Evolutionary conservation across 2,329 filamentous ascomycete species (phyloP), one percentile per base, ranked within the genome.

Genomic region (Aureobasidium vineae): DNA sequence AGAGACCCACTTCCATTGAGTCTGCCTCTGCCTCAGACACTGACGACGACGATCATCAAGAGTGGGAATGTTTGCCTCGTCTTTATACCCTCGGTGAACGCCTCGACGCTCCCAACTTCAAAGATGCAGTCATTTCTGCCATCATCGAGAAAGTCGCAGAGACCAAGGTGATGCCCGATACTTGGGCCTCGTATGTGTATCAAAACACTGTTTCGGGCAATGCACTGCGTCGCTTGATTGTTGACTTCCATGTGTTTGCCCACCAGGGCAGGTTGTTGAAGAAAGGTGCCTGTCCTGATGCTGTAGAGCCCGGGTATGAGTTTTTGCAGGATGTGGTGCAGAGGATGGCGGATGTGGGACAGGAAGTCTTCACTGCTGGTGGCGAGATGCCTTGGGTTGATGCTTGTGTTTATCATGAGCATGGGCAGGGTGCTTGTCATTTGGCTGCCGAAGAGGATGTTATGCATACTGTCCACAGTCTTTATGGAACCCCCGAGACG

Each of bases 71-170:
- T 5, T 26, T 68, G 21, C 45, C 50, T 28, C 33, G 50, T 7
- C 54, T 61, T 8, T 71, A 70, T 61, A 65, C 68, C 3, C 63
- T 71, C 8, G 70, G 69, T 2, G 67, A 71, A 23, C 61, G 68
- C 21, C 23, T 71, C 6, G 50, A 66, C 15, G 68, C 68, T 38
- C 19, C 33, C 1, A 45, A 31, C 3, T 70, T 70, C 66, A 69
- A 69, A 28, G 68, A 71, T 43, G 57, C 50, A 3, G 57, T 70
- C 28, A 60, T 69, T 5, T 59, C 68, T 23, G 60, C 47, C 15
- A 59, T 70, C n/a, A 52, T 68, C 5, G 64, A 69, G 13, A 68
- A 66, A 54, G 21, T 53, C 3, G 21, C 15, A 21, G 43, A 57
- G 36, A 49, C 21, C 5, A 26, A 66, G n/a, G 45, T 47, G 19